Conservation (phyloP, 2,329 filamentous ascomycete species). For the Penicillium sp. region DNA sequence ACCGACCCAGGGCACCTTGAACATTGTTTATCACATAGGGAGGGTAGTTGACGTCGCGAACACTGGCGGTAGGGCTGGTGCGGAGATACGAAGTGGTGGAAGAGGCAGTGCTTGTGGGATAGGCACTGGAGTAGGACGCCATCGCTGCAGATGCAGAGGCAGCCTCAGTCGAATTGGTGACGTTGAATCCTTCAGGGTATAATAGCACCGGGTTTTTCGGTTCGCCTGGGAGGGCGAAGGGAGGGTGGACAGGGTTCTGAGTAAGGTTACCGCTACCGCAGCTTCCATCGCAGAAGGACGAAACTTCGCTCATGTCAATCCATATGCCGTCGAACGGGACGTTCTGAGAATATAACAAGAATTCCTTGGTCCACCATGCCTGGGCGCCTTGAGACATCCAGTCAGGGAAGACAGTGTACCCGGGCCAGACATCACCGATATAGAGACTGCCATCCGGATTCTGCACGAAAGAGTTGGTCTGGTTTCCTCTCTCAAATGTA, state of each 20-base stretch:
- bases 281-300: constrained; percentile 53
- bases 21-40: constrained; percentile 76
- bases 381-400: constrained; percentile 68
- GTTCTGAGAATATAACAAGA: constrained; percentile 66
- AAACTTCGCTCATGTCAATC: constrained; percentile 65
- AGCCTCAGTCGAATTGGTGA: constrained; percentile 70
- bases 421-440: constrained; percentile 72
- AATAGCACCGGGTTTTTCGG: constrained; percentile 61
- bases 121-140: constrained; percentile 48
- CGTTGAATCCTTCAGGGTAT: constrained; percentile 71
- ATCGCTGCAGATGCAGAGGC: constrained; percentile 58
- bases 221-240: constrained; percentile 67
- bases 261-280: constrained; percentile 52
- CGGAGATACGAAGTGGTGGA: constrained; percentile 54
- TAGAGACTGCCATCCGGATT: constrained; percentile 56
- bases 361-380: constrained; percentile 68
- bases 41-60: constrained; percentile 70
- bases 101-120: constrained; percentile 37
- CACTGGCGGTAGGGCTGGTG: constrained; percentile 63
- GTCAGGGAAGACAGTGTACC: constrained; percentile 69
- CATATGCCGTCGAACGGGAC: constrained; percentile 66
- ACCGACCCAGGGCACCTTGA: constrained; percentile 68
- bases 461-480: constrained; percentile 56
- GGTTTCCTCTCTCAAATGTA: constrained; percentile 63
- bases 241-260: constrained; percentile 53